Conservation (phyloP, 495 filamentous ascomycete species). For the Talaromyces nanjingensis region DNA sequence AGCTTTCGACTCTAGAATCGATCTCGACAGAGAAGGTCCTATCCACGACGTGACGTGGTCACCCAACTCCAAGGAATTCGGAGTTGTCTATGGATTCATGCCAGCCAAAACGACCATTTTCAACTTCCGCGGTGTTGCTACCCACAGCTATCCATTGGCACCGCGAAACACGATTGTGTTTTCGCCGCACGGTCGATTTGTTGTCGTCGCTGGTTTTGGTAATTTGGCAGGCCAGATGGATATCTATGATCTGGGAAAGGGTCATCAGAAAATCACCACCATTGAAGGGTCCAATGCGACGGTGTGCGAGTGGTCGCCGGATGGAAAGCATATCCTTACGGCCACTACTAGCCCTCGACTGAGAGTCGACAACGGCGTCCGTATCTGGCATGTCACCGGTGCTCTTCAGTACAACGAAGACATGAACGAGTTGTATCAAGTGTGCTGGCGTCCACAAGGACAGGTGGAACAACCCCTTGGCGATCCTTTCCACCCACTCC, state of each 20-base stretch:
- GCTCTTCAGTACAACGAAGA: constrained; percentile 92
- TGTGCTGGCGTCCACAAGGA: constrained; percentile 78
- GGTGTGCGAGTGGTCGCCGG: constrained; percentile 93
- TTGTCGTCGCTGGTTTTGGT: constrained; percentile 91
- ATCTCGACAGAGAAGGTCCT: constrained; percentile 93
- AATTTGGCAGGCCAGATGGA: constrained; percentile 97
- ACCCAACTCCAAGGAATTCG: constrained; percentile 92
- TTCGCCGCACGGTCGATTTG: constrained; percentile 88
- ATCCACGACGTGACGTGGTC: constrained; percentile 99
- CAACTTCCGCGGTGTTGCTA: constrained; percentile 73
- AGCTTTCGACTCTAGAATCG: constrained; percentile 83
- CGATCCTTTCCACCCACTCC: constrained; percentile 72
- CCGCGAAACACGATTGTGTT: constrained; percentile 94
- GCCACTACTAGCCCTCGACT: constrained; percentile 92
- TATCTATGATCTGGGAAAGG: constrained; percentile 88
- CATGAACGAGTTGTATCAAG: constrained; percentile 87
- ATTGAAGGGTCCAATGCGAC: constrained; percentile 94
- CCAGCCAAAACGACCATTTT: constrained; percentile 97
- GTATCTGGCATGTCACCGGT: constrained; percentile 90
- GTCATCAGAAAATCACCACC: constrained; percentile 83
- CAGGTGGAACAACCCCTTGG: constrained; percentile 49
- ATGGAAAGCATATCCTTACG: constrained; percentile 90
- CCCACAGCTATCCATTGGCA: constrained; percentile 72
- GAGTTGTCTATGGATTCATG: constrained; percentile 96
- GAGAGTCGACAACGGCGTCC: constrained; percentile 92